phyloP scores from a whole-genome alignment of 345 rosid species.

The Linum usitatissimum region DNA sequence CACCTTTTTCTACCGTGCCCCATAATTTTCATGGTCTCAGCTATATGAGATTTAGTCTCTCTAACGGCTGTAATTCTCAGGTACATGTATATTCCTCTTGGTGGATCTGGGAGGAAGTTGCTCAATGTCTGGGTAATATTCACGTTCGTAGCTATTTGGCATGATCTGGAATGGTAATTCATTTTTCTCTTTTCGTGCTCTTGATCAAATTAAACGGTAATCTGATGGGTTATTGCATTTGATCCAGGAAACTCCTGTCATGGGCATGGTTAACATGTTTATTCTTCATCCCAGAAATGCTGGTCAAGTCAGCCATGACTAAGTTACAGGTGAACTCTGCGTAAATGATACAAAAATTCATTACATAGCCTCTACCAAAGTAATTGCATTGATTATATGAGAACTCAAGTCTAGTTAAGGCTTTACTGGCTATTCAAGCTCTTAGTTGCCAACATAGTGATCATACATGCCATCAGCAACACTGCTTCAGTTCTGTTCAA shows the following conservation, averaged over 20 bases:
- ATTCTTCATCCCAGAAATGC: constrained; percentile 85
- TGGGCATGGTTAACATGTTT: constrained; percentile 99
- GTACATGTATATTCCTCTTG: constrained; percentile 94
- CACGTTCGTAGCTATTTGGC: constrained; percentile 96
- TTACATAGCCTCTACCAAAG: too few species aligned
- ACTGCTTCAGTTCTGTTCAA: neutral
- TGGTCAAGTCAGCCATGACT: constrained; percentile 61
- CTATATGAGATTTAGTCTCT: constrained; percentile 6
- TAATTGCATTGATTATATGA: neutral
- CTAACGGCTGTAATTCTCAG: constrained; percentile 23
- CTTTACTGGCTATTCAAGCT: too few species aligned
- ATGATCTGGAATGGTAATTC: constrained; percentile 85
- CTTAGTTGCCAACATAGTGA: too few species aligned
- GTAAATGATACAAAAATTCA: neutral
- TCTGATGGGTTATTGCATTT: constrained; percentile 23
- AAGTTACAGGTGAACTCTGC: constrained; percentile 43
- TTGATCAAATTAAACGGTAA: constrained; percentile 1
- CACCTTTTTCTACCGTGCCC: constrained; percentile 13
- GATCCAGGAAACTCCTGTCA: constrained; percentile 83
- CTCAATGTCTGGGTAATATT: constrained; percentile 81
- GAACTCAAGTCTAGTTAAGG: neutral
- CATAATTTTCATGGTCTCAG: constrained; percentile 4
- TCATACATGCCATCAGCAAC: too few species aligned
- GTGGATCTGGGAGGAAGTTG: constrained; percentile 77
- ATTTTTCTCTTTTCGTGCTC: constrained; percentile 1